These are phyloP conservation scores for Penicillium parvum DNA, from an alignment of 495 filamentous ascomycete species.

Conservation along the genomic window DNA sequence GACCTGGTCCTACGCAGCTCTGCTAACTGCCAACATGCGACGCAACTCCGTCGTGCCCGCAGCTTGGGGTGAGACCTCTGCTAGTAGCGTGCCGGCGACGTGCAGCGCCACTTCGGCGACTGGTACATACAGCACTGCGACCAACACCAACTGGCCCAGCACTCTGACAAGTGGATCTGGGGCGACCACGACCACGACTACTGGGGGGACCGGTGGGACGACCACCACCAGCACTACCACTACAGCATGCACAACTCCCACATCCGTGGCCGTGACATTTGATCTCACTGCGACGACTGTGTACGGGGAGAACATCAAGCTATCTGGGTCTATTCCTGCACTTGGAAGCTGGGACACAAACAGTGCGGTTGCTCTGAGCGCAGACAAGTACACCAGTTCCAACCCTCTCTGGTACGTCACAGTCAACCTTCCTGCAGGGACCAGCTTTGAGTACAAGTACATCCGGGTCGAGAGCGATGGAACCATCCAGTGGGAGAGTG, in stretches of 20 bases:
- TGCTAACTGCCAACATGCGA: slow-evolving; percentile 49
- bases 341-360: slow-evolving; percentile 56
- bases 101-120: slow-evolving; percentile 50
- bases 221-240: slow-evolving; percentile 29
- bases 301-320: slow-evolving; percentile 55
- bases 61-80: slow-evolving; percentile 51
- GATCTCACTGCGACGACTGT: slow-evolving; percentile 49
- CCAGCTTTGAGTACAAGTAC: slow-evolving; percentile 63
- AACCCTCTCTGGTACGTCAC: slow-evolving; percentile 57
- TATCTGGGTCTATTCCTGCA: slow-evolving; percentile 50
- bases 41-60: slow-evolving; percentile 46
- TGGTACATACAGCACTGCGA: slow-evolving; percentile 57
- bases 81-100: slow-evolving; percentile 47
- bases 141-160: slow-evolving; percentile 52
- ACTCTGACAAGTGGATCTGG: slow-evolving; percentile 40
- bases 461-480: slow-evolving; percentile 54
- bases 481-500: slow-evolving; percentile 57
- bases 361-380: slow-evolving; percentile 48
- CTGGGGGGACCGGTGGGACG: slow-evolving; percentile 20
- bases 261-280: slow-evolving; percentile 56
- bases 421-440: slow-evolving; percentile 47
- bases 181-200: slow-evolving; percentile 13
- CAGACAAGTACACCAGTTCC: slow-evolving; percentile 48
- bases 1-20: slow-evolving; percentile 51
- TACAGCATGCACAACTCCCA: slow-evolving; percentile 35